Evolutionary conservation across 768 basidiomycete genomes (phyloP).

Genomic region (Lactarius psammicola): DNA sequence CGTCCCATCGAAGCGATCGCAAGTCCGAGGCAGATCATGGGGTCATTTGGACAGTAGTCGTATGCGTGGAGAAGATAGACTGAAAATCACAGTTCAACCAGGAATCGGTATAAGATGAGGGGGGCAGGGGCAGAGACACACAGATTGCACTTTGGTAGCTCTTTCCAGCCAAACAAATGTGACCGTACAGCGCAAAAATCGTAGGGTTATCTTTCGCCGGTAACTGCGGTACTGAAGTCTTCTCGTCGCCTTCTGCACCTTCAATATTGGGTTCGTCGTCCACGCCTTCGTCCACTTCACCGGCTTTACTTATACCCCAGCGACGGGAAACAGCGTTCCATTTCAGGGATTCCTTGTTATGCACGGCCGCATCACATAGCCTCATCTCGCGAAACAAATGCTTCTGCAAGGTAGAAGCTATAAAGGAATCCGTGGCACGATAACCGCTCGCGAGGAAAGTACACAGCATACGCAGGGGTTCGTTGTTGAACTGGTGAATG

Average conservation of each 20-base stretch:
- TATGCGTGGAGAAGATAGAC: conserved; percentile 90
- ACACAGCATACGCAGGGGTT: conserved; percentile 74
- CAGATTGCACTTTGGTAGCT: conserved; percentile 92
- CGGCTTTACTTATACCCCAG: conserved; percentile 49
- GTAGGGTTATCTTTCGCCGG: conserved; percentile 74
- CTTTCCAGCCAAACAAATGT: conserved; percentile 77
- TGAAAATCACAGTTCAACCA: conserved; percentile 35
- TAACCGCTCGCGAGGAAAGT: conserved; percentile 72
- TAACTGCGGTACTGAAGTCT: conserved; percentile 39
- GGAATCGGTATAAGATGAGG: background rate
- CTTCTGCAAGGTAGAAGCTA: conserved; percentile 77
- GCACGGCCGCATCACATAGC: conserved; percentile 61
- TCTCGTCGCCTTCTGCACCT: conserved; percentile 30
- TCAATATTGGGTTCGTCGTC: conserved; percentile 42
- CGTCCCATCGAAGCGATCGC: conserved; percentile 85
- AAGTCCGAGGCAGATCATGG: conserved; percentile 78
- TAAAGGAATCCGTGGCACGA: conserved; percentile 67
- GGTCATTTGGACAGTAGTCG: conserved; percentile 80
- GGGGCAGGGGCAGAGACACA: conserved; percentile 45
- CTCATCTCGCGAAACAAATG: conserved; percentile 79
- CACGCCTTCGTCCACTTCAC: conserved; percentile 41
- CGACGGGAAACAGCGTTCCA: conserved; percentile 63
- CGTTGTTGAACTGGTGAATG: conserved; percentile 81
- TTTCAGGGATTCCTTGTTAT: conserved; percentile 55
- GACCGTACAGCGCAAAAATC: conserved; percentile 73